These are phyloP conservation scores for Verticillium longisporum DNA, from an alignment of 2,329 filamentous ascomycete genomes.

Conservation along the genomic window DNA sequence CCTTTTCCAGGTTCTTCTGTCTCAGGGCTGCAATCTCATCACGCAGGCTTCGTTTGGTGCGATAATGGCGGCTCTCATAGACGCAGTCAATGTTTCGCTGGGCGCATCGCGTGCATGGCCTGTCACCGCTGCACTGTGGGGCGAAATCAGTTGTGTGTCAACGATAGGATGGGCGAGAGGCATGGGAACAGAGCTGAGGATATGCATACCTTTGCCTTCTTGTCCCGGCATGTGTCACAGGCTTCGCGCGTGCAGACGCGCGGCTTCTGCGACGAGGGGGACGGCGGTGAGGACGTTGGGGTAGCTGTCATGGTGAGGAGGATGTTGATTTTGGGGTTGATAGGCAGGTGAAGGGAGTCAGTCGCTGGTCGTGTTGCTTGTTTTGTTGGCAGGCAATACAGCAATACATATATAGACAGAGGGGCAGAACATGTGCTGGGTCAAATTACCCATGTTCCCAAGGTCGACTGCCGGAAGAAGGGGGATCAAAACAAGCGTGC, in stretches of 20 bases:
- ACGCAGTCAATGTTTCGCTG: background rate
- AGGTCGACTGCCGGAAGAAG: too few species aligned
- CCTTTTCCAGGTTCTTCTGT: background rate
- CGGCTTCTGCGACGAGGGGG: background rate
- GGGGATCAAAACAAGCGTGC: too few species aligned
- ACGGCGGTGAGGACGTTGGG: background rate
- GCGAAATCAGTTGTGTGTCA: background rate
- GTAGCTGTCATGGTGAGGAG: background rate
- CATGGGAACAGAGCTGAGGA: background rate
- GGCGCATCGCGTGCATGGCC: background rate
- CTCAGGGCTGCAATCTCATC: background rate
- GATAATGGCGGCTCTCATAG: background rate
- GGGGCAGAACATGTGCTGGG: too few species aligned
- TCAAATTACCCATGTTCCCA: too few species aligned
- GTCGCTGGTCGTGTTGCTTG: too few species aligned
- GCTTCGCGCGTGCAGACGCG: background rate
- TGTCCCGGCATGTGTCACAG: background rate
- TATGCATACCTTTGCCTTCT: background rate
- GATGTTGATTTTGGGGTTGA: background rate
- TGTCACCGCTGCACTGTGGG: conserved; percentile 2
- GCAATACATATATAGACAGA: too few species aligned
- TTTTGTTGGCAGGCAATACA: too few species aligned
- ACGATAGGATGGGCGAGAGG: background rate
- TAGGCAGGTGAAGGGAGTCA: too few species aligned
- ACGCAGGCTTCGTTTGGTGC: background rate